Evolutionary conservation across 202 grass and related monocot genomes (phyloP).

Genomic region (Elaeis oleifera): DNA sequence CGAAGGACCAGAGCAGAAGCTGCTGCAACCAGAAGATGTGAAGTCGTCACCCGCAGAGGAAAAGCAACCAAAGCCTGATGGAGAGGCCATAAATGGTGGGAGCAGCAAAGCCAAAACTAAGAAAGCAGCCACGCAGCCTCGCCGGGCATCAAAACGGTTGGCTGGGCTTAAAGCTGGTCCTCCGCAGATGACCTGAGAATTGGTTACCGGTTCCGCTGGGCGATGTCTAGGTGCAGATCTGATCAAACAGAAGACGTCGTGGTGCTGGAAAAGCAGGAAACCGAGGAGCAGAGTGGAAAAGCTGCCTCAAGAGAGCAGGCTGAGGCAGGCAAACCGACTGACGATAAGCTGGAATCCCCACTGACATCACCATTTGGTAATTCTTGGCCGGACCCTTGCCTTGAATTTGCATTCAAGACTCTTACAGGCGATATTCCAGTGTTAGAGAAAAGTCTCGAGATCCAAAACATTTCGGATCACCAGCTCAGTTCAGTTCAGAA

Average conservation of each 20-base stretch:
- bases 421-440: constrained; percentile 19
- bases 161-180: not conserved
- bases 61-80: not conserved
- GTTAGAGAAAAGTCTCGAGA: not conserved
- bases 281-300: too few species aligned
- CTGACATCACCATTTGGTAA: constrained; percentile 24
- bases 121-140: not conserved
- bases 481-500: too few species aligned
- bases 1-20: constrained; percentile 29
- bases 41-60: not conserved
- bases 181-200: not conserved
- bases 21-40: not conserved
- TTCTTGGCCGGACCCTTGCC: constrained; percentile 39
- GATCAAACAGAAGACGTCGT: not conserved
- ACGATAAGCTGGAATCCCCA: constrained; percentile 12
- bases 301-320: too few species aligned
- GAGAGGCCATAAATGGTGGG: not conserved
- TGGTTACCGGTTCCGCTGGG: not conserved
- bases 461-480: too few species aligned
- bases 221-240: not conserved
- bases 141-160: not conserved
- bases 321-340: too few species aligned
- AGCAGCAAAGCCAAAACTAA: not conserved
- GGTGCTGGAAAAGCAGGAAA: too few species aligned
- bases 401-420: constrained; percentile 41